A percentile compares a stretch with the other conserved stretches of the same genome.
Evolutionary conservation across 371 early-diverging fungal genomes (phyloP).

Genomic region (Haplosporangium sp.): DNA sequence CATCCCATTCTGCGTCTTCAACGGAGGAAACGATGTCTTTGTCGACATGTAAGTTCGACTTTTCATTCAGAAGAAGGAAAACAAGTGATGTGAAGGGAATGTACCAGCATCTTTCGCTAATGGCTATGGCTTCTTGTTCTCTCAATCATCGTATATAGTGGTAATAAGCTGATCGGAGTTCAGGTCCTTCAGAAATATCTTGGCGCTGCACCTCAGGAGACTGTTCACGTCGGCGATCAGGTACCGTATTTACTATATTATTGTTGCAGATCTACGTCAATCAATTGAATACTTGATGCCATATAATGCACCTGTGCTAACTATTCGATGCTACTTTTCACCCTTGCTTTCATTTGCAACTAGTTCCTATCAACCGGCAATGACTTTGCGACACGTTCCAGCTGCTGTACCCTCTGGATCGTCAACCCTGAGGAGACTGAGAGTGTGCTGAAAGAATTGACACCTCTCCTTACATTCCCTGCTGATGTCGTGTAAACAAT

Average conservation of each 20-base stretch:
- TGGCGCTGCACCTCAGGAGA: slow-evolving; percentile 63
- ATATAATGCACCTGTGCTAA: too few species aligned
- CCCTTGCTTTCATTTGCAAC: background rate
- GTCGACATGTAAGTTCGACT: slow-evolving; percentile 71
- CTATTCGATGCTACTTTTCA: background rate
- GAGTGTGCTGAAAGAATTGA: slow-evolving; percentile 68
- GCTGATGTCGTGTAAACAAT: slow-evolving; percentile 20
- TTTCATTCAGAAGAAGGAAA: background rate
- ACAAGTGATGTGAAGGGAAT: too few species aligned
- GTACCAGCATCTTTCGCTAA: background rate
- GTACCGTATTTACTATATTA: slow-evolving; percentile 30
- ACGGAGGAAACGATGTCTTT: slow-evolving; percentile 88
- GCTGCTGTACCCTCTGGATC: slow-evolving; percentile 87
- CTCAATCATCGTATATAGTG: slow-evolving; percentile 31
- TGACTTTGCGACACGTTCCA: slow-evolving; percentile 80
- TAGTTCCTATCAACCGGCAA: slow-evolving; percentile 88
- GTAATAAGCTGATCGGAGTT: slow-evolving; percentile 80
- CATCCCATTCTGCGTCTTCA: slow-evolving; percentile 89
- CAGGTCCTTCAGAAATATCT: slow-evolving; percentile 73
- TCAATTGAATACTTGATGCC: too few species aligned
- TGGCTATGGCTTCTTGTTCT: slow-evolving; percentile 3
- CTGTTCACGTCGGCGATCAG: slow-evolving; percentile 88
- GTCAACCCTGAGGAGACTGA: slow-evolving; percentile 84
- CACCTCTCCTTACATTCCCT: slow-evolving; percentile 51
- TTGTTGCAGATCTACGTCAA: background rate